Evolutionary conservation across 2,329 filamentous ascomycete species (phyloP).

Genomic region (Rhinocladiella mackenziei): DNA sequence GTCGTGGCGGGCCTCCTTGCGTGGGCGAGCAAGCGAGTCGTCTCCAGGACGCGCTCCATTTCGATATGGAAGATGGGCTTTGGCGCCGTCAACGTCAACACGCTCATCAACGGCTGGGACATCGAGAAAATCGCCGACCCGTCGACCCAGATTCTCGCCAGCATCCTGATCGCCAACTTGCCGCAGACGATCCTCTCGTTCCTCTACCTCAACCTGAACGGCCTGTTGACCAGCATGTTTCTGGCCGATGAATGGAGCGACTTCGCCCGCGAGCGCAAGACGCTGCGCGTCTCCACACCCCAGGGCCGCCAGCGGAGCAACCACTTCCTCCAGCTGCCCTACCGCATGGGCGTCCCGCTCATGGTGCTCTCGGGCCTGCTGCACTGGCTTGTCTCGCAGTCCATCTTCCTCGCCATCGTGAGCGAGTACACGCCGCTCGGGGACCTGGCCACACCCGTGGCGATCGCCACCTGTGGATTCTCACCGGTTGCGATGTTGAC

Average conservation of each 20-base stretch:
- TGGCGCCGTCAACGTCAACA: slow-evolving; percentile 19
- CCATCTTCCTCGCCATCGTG: slow-evolving; percentile 40
- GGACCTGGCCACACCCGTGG: slow-evolving; percentile 5
- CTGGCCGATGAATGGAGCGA: slow-evolving; percentile 48
- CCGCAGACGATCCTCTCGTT: slow-evolving; percentile 37
- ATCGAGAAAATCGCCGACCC: slow-evolving; percentile 3
- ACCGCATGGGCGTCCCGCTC: slow-evolving; percentile 38
- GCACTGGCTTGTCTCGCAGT: slow-evolving; percentile 46
- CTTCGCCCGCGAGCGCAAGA: slow-evolving; percentile 38
- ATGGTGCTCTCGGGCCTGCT: slow-evolving; percentile 33
- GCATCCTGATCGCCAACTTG: slow-evolving; percentile 34
- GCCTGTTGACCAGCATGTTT: slow-evolving; percentile 45
- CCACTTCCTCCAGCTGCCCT: slow-evolving; percentile 42
- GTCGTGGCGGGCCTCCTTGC: slow-evolving; percentile 7
- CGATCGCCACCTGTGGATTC: slow-evolving; percentile 27
- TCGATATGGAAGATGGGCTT: slow-evolving; percentile 20
- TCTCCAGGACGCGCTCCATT: no score
- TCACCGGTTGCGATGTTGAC: slow-evolving; percentile 28
- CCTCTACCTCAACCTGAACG: slow-evolving; percentile 38
- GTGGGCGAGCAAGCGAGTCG: not conserved
- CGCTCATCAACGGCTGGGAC: slow-evolving; percentile 23
- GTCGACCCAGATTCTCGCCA: slow-evolving; percentile 8
- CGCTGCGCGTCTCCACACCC: slow-evolving; percentile 39
- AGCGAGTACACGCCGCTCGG: slow-evolving; percentile 26
- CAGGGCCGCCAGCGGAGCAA: slow-evolving; percentile 37